phyloP scores from a whole-genome alignment of 129 eudicot genomes.

The Gnaphalium uliginosum region DNA sequence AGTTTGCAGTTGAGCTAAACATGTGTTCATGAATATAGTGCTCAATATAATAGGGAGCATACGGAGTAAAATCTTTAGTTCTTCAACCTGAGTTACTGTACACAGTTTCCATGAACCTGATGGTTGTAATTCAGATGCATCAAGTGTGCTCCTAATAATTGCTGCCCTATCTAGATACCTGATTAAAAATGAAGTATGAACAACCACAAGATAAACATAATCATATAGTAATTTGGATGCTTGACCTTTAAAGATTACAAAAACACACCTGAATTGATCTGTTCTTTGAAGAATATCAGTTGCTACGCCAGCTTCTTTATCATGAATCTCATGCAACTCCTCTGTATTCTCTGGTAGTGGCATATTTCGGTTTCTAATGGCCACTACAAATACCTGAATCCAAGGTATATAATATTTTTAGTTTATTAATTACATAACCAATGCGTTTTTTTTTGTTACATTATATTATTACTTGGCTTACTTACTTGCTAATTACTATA shows the following conservation, averaged over 20 bases:
- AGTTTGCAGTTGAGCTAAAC: conserved; percentile 81
- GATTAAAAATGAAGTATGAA: conserved; percentile 17
- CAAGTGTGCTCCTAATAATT: conserved; percentile 30
- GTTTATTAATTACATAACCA: neutral
- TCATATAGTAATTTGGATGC: neutral
- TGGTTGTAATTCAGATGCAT: conserved; percentile 24
- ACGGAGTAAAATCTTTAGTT: conserved; percentile 63
- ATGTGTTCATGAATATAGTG: conserved; percentile 83
- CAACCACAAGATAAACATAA: conserved; percentile 3
- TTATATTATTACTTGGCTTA: neutral
- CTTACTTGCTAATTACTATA: conserved; percentile 13
- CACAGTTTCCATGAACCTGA: conserved; percentile 63
- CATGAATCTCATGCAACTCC: conserved; percentile 63
- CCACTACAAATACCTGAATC: conserved; percentile 70
- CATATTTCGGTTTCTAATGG: conserved; percentile 59
- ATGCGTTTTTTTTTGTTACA: neutral
- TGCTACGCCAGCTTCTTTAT: conserved; percentile 46
- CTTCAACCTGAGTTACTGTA: conserved; percentile 76
- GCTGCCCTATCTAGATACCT: conserved; percentile 75
- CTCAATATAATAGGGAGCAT: conserved; percentile 78
- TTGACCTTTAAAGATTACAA: neutral
- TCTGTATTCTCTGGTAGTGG: conserved; percentile 50
- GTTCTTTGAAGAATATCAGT: conserved; percentile 56
- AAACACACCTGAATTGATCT: conserved; percentile 58
- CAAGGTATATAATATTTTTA: neutral